Percentiles rank a stretch among this genome's conserved stretches.
These are phyloP conservation scores for Ustilago trichophora DNA, from an alignment of 1,284 basidiomycete genomes.

Conservation along the genomic window DNA sequence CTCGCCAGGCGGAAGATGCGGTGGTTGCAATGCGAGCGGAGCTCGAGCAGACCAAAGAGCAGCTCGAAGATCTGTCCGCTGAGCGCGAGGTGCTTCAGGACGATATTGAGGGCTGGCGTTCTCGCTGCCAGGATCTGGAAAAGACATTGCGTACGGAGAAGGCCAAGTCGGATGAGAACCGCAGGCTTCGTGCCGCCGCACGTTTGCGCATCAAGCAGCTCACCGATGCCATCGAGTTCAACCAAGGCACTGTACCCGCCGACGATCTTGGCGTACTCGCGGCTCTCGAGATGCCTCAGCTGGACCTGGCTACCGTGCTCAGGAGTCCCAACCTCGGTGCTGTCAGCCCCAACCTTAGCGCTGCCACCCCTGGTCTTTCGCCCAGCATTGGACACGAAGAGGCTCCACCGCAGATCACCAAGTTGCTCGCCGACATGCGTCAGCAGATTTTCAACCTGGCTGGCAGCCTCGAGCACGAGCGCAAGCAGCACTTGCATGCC, in stretches of 20 bases:
- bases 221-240: constrained; percentile 36
- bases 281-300: constrained; percentile 34
- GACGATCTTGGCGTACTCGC: constrained; percentile 39
- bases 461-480: constrained; percentile 61
- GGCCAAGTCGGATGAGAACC: constrained; percentile 48
- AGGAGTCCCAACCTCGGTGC: constrained; percentile 49
- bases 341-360: constrained; percentile 23
- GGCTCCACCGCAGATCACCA: constrained; percentile 52
- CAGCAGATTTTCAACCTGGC: constrained; percentile 66
- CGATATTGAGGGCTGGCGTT: constrained; percentile 63
- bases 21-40: constrained; percentile 25
- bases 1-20: constrained; percentile 18
- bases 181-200: constrained; percentile 41
- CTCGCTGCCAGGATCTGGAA: constrained; percentile 59
- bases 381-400: constrained; percentile 35
- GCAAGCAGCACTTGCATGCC: constrained; percentile 54
- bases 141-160: constrained; percentile 54
- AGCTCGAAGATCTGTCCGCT: constrained; percentile 53
- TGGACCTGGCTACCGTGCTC: constrained; percentile 35
- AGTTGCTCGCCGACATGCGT: constrained; percentile 63
- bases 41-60: constrained; percentile 26
- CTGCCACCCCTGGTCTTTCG: constrained; percentile 29
- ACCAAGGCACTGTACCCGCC: constrained; percentile 17
- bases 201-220: constrained; percentile 51
- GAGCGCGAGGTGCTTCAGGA: constrained; percentile 63